Base-by-base conservation (phyloP, 257 asterid species). In the Paulownia fortunei region DNA sequence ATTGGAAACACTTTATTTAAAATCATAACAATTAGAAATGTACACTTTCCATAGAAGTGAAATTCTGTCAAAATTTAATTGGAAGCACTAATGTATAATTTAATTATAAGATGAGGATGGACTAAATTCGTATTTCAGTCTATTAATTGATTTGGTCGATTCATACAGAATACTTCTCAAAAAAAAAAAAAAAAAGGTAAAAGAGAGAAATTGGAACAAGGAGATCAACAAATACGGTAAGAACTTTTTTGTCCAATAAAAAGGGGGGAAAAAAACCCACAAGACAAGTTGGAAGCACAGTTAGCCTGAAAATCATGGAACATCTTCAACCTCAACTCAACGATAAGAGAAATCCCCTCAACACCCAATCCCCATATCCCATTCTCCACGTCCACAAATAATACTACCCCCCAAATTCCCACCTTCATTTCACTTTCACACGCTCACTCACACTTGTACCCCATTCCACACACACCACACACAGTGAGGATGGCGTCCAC, bases 401-500 rank as follows among this genome's bases (percentile, higher is more conserved):
- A 26, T 30, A 13, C 6, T 21, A 60, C 2, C 3, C 46, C 24
- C 18, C 18, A 3, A 63, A 34, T 61, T 11, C 70, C 15, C 72
- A 18, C 54, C 9, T 21, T 18, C 0, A 21, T n/a, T 63, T 16
- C 47, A 36, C 56, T 66, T 42, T 41, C 72, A 10, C 32, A 37
- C n/a, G 8, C 51, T 10, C 26, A 3, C 69, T 30, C 69, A 32
- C 47, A 36, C 13, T 63, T 36, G 49, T 16, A 3, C 19, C 21
- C 46, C 37, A 11, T 27, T 16, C 47, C 26, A 37, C 51, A n/a
- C 34, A 19, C 36, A 8, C 55, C 7, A 8, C 52, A 18, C 71
- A 34, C 52, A 12, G 6, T 41, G 19, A 42, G 55, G 69, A 87
- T 89, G 93, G 93, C 88, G 41, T 81, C 89, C 42, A 79, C 91